Evolutionary conservation across 1,139 yeast genomes (phyloP), one percentile per base, ranked within the genome.

Genomic region (Yamadazyma kanchanaburiensis): DNA sequence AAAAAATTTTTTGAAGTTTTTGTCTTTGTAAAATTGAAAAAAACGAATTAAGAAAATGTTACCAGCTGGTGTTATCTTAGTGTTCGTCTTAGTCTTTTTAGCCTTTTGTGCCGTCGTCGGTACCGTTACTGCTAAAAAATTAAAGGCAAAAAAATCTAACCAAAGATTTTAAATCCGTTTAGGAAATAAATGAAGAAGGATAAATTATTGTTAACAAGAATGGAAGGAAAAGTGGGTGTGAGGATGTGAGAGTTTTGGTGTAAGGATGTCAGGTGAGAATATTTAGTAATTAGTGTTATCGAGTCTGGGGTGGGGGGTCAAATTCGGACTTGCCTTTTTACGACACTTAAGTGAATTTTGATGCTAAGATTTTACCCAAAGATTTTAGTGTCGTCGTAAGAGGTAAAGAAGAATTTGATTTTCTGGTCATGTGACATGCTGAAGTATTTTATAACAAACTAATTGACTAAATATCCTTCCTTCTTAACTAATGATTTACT

Each of bases 31-130:
- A 12, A 21, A 18, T 33, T 23, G 24, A 26, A 22, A 22, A 14
- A 28, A 25, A 22, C 33, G 24, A 13, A 26, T 13, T n/a, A 25
- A 24, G 20, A 52, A 43, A 48, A 68, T 68, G 74, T 61, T 68
- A 38, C 74, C 74, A 53, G 52, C 73, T 26, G 74, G 74, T 61
- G 74, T 68, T 61, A 68, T 68, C 50, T 58, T 68, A 51, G 74
- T 68, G 45, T 68, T 68, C 55, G 66, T 64, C 45, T 63, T 68
- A 48, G 39, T 68, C 38, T 67, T 67, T 58, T 58, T 58, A 49
- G 71, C 69, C 40, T 54, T 52, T 48, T 43, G 51, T 43, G 67
- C 62, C 42, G 44, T 68, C 31, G 37, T 43, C 36, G 64, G 60
- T 48, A 55, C 67, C 38, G 46, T 51, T 39, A 38, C 61, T 46